Evolutionary conservation across 1,284 basidiomycete species (phyloP).

Genomic region (Puccinia triticina): DNA sequence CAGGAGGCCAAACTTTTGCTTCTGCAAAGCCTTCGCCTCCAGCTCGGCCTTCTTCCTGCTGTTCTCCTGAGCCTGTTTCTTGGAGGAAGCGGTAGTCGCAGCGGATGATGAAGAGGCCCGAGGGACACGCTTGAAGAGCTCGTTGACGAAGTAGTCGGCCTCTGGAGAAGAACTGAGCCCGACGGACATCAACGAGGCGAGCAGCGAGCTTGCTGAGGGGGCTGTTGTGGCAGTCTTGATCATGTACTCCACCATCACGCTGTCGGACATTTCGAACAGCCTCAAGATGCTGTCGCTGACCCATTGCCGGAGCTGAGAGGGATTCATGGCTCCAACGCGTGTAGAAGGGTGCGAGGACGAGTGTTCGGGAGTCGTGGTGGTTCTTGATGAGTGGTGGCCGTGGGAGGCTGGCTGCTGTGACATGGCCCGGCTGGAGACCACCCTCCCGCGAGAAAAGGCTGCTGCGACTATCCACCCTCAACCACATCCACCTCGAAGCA

Average conservation of each 20-base stretch:
- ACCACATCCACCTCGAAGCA: no score
- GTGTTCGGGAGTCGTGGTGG: background rate
- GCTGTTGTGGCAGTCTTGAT: constrained; percentile 45
- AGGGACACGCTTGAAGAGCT: constrained; percentile 42
- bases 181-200: constrained; percentile 12
- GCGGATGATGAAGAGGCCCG: constrained; percentile 12
- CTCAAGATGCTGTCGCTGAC: constrained; percentile 48
- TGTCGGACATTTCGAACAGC: constrained; percentile 44
- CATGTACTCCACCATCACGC: constrained; percentile 45
- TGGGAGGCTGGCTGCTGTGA: no score
- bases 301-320: constrained; percentile 46
- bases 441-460: no score
- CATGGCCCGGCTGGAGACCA: no score
- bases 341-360: background rate
- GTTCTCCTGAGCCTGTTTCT: constrained; percentile 12
- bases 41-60: constrained; percentile 42
- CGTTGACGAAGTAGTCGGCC: constrained; percentile 39
- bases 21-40: constrained; percentile 40
- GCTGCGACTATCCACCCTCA: no score
- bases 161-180: constrained; percentile 41
- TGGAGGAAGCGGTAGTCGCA: background rate
- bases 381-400: no score
- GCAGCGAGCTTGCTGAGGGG: constrained; percentile 4
- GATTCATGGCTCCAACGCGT: constrained; percentile 24
- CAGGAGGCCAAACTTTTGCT: constrained; percentile 37